Percentiles rank a stretch among this genome's conserved stretches.
Evolutionary conservation across 257 asterid species (phyloP).

Genomic region (Misopates orontium): DNA sequence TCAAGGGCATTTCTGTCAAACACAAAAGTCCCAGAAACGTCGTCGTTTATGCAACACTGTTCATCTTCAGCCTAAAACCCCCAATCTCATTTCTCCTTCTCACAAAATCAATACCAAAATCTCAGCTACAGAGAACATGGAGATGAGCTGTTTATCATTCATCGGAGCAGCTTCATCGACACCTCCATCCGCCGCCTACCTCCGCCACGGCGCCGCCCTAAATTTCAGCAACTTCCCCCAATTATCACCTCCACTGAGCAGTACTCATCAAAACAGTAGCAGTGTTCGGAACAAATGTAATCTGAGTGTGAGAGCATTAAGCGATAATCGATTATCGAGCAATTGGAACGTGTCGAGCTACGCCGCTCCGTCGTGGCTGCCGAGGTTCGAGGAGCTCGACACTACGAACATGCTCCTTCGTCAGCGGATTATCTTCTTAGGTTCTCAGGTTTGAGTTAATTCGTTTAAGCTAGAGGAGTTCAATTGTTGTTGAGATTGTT

Average conservation of each 20-base stretch:
- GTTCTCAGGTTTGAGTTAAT: constrained; percentile 55
- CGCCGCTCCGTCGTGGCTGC: constrained; percentile 82
- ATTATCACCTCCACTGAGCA: constrained; percentile 1
- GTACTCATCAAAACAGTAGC: not conserved
- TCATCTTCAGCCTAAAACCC: not conserved
- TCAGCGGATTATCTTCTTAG: constrained; percentile 89
- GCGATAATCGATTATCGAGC: constrained; percentile 43
- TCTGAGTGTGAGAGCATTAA: constrained; percentile 42
- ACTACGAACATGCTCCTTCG: constrained; percentile 98
- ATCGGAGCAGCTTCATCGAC: constrained; percentile 33
- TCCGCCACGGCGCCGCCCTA: constrained; percentile 4
- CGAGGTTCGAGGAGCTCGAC: constrained; percentile 92
- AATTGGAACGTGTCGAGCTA: constrained; percentile 65
- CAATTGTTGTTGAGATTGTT: not conserved
- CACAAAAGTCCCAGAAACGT: not conserved
- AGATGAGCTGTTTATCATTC: constrained; percentile 42
- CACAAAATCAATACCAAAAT: not conserved
- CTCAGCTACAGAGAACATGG: constrained; percentile 31
- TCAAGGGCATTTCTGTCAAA: not conserved
- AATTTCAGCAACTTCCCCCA: constrained; percentile 17
- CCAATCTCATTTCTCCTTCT: not conserved
- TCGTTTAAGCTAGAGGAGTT: not conserved
- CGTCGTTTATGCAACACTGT: not conserved
- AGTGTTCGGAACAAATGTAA: not conserved
- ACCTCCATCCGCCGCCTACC: constrained; percentile 29